Evolutionary conservation across 306 rosid species (phyloP).

Genomic region (Prunus salicina): DNA sequence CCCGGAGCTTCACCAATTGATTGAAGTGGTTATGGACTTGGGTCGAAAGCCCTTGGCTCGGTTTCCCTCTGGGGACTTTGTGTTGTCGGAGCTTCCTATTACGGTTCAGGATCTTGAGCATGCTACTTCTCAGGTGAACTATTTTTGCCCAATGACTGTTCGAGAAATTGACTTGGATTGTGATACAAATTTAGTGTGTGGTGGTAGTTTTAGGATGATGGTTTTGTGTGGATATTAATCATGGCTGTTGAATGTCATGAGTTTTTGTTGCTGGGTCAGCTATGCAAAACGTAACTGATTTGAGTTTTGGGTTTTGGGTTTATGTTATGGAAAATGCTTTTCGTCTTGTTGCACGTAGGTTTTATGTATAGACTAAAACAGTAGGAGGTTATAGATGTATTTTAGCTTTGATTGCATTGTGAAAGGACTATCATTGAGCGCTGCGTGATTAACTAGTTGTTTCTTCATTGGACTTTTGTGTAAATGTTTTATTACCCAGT

Average conservation of each 20-base stretch:
- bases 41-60: conserved; percentile 92
- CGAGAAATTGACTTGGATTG: conserved; percentile 11
- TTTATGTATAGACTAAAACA: neutral
- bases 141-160: conserved; percentile 23
- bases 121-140: conserved; percentile 78
- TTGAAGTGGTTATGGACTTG: conserved; percentile 92
- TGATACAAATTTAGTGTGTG: neutral
- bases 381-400: neutral
- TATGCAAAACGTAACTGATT: neutral
- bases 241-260: neutral
- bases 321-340: neutral
- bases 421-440: neutral
- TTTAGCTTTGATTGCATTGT: neutral
- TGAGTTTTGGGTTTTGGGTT: neutral
- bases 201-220: neutral
- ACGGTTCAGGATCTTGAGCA: conserved; percentile 66
- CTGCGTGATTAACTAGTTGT: neutral
- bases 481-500: neutral
- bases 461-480: neutral
- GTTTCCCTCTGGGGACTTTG: conserved; percentile 82
- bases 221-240: neutral
- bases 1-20: conserved; percentile 58
- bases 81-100: conserved; percentile 62
- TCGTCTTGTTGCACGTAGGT: neutral
- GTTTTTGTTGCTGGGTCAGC: neutral